Base-by-base conservation (phyloP, 371 early-diverging fungal genomes). In the Paraphysoderma sedebokerense region DNA sequence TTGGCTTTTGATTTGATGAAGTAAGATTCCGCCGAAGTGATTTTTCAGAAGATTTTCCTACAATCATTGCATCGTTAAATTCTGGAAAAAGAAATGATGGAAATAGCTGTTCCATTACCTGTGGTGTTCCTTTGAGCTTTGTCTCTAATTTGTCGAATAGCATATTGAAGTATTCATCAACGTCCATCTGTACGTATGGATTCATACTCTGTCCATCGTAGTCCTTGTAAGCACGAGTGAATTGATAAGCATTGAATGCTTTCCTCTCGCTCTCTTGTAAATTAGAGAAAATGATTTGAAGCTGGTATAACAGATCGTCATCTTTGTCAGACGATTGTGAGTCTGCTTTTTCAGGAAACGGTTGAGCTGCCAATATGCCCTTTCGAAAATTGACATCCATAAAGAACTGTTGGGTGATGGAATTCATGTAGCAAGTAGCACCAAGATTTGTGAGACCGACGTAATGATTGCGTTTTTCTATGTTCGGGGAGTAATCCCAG, bases 341-440 rank as follows among this genome's bases (percentile, higher is more conserved):
- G n/a, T n/a, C n/a, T n/a, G n/a, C n/a, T 1, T 13, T 31, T 36
- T 40, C 15, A 7, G 13, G 23, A 26, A 11, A 5, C 30, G 47
- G 31, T 34, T 19, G 38, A 26, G 22, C 29, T 24, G 52, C 42
- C n/a, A 73, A 51, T 11, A 73, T 57, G 5, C 58, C 60, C 17
- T 53, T 13, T 17, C 73, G 51, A 52, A 71, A 71, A 6, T 50
- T 42, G 40, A 42, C 48, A 44, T 66, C 63, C 74, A 70, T 73
- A 35, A 52, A 73, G 42, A 78, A 62, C 51, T 72, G 72, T 42
- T 79, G 79, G 20, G 76, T 38, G 29, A 64, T 47, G 1, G 70
- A 60, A 59, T 80, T 79, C 48, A 76, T 62, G 54, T 70, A 79
- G 49, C 79, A 79, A 7, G 79, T 80, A 31, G 80, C 78, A 2